Evolutionary conservation across 2,329 filamentous ascomycete species (phyloP).

Genomic region (Scleromitrula shiraiana): DNA sequence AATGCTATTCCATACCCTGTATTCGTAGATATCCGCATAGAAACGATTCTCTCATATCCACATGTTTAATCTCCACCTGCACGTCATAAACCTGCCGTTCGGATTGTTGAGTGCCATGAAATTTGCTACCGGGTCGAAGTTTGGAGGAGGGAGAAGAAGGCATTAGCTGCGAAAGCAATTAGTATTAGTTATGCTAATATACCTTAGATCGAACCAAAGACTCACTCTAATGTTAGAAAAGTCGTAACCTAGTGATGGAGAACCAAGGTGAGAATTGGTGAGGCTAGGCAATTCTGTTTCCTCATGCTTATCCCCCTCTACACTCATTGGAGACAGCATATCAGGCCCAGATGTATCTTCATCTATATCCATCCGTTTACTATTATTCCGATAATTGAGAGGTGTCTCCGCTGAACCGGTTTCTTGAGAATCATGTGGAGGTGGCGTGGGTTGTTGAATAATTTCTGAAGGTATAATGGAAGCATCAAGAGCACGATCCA

Average conservation of each 20-base stretch:
- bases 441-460: conserved; percentile 25
- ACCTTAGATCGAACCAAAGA: conserved; percentile 4
- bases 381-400: conserved; percentile 26
- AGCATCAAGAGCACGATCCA: conserved; percentile 27
- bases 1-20: conserved; percentile 56
- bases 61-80: conserved; percentile 93
- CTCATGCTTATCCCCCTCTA: conserved; percentile 33
- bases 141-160: conserved; percentile 79
- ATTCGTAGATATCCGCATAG: conserved; percentile 93
- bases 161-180: conserved; percentile 32
- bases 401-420: conserved; percentile 28
- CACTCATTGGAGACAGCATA: conserved; percentile 30
- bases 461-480: conserved; percentile 22
- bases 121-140: conserved; percentile 79
- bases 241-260: conserved; percentile 44
- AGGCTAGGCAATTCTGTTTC: conserved; percentile 28
- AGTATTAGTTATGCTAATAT: neutral
- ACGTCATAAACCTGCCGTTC: conserved; percentile 92
- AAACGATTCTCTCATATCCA: conserved; percentile 89
- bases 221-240: conserved; percentile 49
- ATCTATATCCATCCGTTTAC: conserved; percentile 36
- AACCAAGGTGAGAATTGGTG: conserved; percentile 28
- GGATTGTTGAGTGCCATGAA: conserved; percentile 85
- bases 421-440: conserved; percentile 21
- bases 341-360: conserved; percentile 29